Conservation (phyloP, 129 eudicot species). For the Deinandra increscens region DNA sequence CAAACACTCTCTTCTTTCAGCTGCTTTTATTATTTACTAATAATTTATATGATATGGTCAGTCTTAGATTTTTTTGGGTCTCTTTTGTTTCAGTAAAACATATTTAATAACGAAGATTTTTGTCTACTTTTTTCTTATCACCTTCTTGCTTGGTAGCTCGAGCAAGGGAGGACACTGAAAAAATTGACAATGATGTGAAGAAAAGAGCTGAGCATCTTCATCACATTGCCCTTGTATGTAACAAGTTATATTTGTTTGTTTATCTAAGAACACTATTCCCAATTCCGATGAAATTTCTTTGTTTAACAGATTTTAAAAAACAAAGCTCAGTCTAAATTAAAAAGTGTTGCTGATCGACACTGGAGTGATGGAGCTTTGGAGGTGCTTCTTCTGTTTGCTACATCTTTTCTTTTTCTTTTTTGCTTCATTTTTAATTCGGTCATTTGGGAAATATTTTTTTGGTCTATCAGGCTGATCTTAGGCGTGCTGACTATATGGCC, state of each 20-base stretch:
- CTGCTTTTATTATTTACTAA: constrained; percentile 15
- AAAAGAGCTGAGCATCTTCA: constrained; percentile 88
- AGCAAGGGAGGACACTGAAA: constrained; percentile 93
- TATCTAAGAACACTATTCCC: background rate
- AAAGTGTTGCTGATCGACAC: constrained; percentile 82
- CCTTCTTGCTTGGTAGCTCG: constrained; percentile 62
- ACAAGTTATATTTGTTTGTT: background rate
- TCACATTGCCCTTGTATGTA: constrained; percentile 71
- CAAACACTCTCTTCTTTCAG: constrained; percentile 12
- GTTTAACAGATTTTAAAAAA: constrained; percentile 59
- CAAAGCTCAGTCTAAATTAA: constrained; percentile 86
- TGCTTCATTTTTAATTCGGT: background rate
- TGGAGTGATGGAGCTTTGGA: constrained; percentile 99
- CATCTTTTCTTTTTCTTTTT: background rate
- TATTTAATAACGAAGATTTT: background rate
- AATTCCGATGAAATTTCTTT: constrained; percentile 10
- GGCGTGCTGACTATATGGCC: constrained; percentile 85
- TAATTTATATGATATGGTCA: background rate
- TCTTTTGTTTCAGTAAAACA: constrained; percentile 1
- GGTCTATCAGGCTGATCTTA: constrained; percentile 76
- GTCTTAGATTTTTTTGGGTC: background rate
- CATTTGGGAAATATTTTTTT: constrained; percentile 14
- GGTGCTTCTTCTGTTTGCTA: constrained; percentile 40
- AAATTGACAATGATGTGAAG: constrained; percentile 81
- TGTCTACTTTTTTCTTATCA: background rate